Evolutionary conservation across 345 rosid species (phyloP), one percentile per base, ranked within the genome.

Genomic region (Hibiscus trionum): DNA sequence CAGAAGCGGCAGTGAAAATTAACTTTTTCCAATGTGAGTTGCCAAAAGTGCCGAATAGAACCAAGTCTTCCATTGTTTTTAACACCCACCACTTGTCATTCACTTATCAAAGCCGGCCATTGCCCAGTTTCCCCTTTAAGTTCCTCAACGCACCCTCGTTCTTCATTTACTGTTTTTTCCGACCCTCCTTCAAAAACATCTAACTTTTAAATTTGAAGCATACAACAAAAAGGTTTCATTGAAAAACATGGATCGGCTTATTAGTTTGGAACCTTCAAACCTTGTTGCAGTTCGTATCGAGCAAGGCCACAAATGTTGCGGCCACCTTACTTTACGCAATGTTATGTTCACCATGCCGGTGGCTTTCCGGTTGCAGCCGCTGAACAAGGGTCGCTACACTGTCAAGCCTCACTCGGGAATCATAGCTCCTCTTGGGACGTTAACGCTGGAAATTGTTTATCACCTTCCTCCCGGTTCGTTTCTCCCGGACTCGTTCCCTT

Each of bases 331-430:
- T 21, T 80, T 89, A 3, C 86, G 91, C 27, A 89, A 89, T 50
- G 93, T 89, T 29, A 89, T 87, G 93, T 62, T 79, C 81, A 89
- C 93, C 21, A 89, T 85, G 91, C 91, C 91, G 11, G 89, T 89
- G 3, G 93, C 88, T 1, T 87, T 89, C 74, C 75, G 81, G 71
- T 77, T 89, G 44, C 87, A 85, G 37, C 79, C 86, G 5, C 17
- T 80, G 72, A 80, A 83, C 84, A 83, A 75, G 70, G 9, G 66
- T 4, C 84, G 85, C 1, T 87, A 85, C 71, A 70, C 79, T 0
- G 75, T 82, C 16, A 88, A 80, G 74, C 93, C 89, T 2, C 89
- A 79, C 21, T 82, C 89, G 0, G 93, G 89, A 24, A 86, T 89
- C 55, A 84, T 89, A 15, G 75, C 85, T 2, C 91, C 88, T 0